Base-by-base conservation (phyloP, 1,284 basidiomycete species). In the Leccinum fuscescens region DNA sequence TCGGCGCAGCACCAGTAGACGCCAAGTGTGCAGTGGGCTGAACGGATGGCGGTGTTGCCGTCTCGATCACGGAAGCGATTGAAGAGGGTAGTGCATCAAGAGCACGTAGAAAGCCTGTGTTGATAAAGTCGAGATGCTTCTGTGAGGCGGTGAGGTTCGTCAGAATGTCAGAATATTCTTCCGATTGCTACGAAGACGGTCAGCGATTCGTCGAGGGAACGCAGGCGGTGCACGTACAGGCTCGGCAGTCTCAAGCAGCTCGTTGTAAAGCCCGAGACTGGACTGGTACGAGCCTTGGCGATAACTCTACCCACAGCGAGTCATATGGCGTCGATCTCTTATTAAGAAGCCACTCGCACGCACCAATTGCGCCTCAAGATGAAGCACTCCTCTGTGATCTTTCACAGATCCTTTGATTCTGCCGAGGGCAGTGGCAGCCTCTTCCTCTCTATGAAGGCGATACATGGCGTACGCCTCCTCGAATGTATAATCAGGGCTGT, bases 341-440 rank as follows among this genome's bases (percentile, higher is more conserved):
- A 66, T 70, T 66, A 67, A 60, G 53, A 57, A 58, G 48, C 20
- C 48, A 55, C 51, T 52, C 52, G 44, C 15, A 79, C 86, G 67
- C 72, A 92, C 92, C 72, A 94, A 77, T 72, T 96, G 93, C 27
- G 93, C 93, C 71, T 93, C 88, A 12, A 96, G 79, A 76, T 94
- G 92, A 51, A 84, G 69, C 37, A 86, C 80, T n/a, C 87, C 89
- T 65, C 90, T 78, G 58, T 85, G 83, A 58, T 82, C 80, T 37
- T 73, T 78, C 54, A 71, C 72, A 51, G 75, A 70, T 50, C 73
- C 68, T 70, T 83, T 85, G 61, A 89, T 75, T 50, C 69, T 74
- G 2, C 78, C 72, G 31, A 95, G 73, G 17, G 86, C 75, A 3
- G 76, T 75, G 62, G 77, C 74, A 17, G 91, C 89, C 61, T 93